These are phyloP conservation scores for Ogataea ganodermae DNA, from an alignment of 805 yeast species.

Conservation along the genomic window DNA sequence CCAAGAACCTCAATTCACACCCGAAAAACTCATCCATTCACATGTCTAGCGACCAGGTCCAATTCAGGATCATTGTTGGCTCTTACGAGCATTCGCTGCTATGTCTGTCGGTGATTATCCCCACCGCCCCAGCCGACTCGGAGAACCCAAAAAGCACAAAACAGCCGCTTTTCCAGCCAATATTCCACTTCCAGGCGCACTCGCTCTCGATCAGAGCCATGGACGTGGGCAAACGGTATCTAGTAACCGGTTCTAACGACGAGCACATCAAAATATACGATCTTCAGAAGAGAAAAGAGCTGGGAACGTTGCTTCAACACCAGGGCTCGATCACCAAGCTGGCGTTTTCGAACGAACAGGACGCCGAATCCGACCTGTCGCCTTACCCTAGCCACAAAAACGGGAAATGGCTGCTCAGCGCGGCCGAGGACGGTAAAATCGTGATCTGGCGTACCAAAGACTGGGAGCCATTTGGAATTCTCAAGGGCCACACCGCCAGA, in stretches of 20 bases:
- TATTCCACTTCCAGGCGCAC: slow-evolving; percentile 96
- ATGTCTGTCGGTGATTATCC: slow-evolving; percentile 75
- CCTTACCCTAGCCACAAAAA: slow-evolving; percentile 37
- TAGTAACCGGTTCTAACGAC: slow-evolving; percentile 94
- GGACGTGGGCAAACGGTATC: slow-evolving; percentile 78
- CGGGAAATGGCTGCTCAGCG: slow-evolving; percentile 91
- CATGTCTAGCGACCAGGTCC: slow-evolving; percentile 24
- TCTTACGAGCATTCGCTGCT: slow-evolving; percentile 92
- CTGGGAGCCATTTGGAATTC: slow-evolving; percentile 88
- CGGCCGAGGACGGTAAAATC: slow-evolving; percentile 87
- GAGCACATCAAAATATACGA: slow-evolving; percentile 95
- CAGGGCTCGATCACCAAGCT: slow-evolving; percentile 82
- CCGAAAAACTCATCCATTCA: not conserved
- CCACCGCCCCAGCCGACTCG: slow-evolving; percentile 19
- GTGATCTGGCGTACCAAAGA: slow-evolving; percentile 94
- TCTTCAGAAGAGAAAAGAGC: slow-evolving; percentile 87
- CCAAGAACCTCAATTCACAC: slow-evolving; percentile 1
- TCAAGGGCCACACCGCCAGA: slow-evolving; percentile 87
- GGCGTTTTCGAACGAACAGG: slow-evolving; percentile 61
- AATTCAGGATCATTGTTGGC: slow-evolving; percentile 85
- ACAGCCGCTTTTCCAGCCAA: slow-evolving; percentile 79
- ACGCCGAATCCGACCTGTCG: slow-evolving; percentile 24
- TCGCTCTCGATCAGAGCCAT: slow-evolving; percentile 82
- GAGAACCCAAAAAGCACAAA: slow-evolving; percentile 30
- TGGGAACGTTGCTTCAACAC: slow-evolving; percentile 88